Evolutionary conservation across 2,329 filamentous ascomycete genomes (phyloP), one percentile per base, ranked within the genome.

Genomic region (Alternaria triticimaculans): DNA sequence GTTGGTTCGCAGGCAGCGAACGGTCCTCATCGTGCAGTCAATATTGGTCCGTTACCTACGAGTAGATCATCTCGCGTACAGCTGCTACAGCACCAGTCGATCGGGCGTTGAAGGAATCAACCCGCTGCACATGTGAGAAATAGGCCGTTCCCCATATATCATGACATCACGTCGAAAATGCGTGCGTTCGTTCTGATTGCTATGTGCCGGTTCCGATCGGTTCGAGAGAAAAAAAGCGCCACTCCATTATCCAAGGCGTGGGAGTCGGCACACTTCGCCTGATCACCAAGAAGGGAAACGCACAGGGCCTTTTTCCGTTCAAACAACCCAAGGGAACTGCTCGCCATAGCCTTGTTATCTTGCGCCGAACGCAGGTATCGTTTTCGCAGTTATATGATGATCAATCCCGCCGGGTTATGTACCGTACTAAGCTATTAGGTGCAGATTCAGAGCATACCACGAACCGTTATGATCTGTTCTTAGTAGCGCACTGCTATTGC

Each of bases 271-370:
- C 60, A 57, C 43, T 58, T 45, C 63, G 55, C 59, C 61, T 65
- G 67, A 72, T 72, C 67, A 54, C 61, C 69, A 68, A 64, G 66
- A 68, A 64, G 60, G 67, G 68, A 64, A 62, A 49, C 65, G 67
- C 60, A 60, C 49, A 53, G 57, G 45, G 46, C 51, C 53, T 44
- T 26, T 64, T 53, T 55, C 44, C 54, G 49, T 50, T 41, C 46
- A 30, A 51, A 43, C 46, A 64, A 59, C 53, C 45, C 43, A 62
- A 55, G 53, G 58, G 58, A 49, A 53, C 49, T 51, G 66, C 58
- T 15, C 44, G 49, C 57, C 37, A 44, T 58, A 60, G 48, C 23
- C 44, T 30, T 43, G 33, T 21, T 25, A 55, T 49, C 28, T 41
- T 49, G 28, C 41, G 20, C 59, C 64, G 48, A 49, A 28, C 44